Conservation (phyloP, 257 asterid species). For the Lithospermum erythrorhizon region DNA sequence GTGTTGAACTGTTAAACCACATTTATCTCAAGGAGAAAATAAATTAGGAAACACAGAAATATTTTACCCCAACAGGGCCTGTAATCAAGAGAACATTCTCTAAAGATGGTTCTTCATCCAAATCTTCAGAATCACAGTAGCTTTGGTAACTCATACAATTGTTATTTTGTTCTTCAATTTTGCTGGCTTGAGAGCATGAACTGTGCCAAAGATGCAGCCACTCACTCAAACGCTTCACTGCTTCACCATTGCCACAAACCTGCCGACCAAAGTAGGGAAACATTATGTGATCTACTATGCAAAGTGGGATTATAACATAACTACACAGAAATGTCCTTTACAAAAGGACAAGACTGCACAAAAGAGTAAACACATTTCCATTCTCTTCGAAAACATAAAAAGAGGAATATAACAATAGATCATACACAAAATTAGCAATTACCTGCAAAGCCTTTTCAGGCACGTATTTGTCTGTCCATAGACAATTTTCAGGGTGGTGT, state of each 20-base stretch:
- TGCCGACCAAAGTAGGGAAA: conserved; percentile 24
- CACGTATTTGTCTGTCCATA: conserved; percentile 88
- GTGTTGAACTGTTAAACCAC: neutral
- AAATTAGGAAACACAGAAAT: conserved; percentile 6
- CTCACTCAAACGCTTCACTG: conserved; percentile 60
- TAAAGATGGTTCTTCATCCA: conserved; percentile 46
- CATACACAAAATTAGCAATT: conserved; percentile 9
- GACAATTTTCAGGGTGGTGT: conserved; percentile 33
- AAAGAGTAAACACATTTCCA: conserved; percentile 1
- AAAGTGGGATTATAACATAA: neutral
- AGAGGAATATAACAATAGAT: conserved; percentile 3
- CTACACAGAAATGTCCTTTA: no score
- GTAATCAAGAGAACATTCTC: conserved; percentile 80
- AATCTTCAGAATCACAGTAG: conserved; percentile 42
- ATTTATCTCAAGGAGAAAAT: neutral
- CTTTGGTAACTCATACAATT: conserved; percentile 27
- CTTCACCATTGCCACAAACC: conserved; percentile 82
- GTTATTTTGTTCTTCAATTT: conserved; percentile 26
- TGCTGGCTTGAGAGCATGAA: conserved; percentile 35
- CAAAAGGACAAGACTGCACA: conserved; percentile 44
- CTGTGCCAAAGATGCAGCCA: conserved; percentile 89
- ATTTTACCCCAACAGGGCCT: conserved; percentile 96
- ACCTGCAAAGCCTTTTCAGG: conserved; percentile 84
- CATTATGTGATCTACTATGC: conserved; percentile 1
- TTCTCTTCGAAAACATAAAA: conserved; percentile 3